Evolutionary conservation across 805 yeast genomes (phyloP), one percentile per base, ranked within the genome.

Genomic region (Metschnikowia dekortorum): DNA sequence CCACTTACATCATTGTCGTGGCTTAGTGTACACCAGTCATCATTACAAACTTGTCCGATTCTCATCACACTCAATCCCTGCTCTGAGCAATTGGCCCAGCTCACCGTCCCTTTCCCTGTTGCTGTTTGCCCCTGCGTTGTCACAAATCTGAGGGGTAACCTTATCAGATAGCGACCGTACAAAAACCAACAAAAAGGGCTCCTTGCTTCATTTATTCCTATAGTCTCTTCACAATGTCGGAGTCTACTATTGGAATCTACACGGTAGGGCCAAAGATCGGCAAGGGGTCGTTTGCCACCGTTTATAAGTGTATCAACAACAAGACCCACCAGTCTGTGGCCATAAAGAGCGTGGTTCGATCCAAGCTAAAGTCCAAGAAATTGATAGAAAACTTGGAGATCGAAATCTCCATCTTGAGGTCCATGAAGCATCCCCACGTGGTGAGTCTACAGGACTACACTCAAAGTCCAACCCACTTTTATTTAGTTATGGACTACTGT

Each of bases 401-500:
- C 51, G 99, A 94, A 69, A 91, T 94, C 48, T 81, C 88, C 39
- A 94, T 94, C 41, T 74, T 94, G 55, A 90, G 90, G 71, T 83
- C 88, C 49, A 78, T 94, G 73, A 84, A 85, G 58, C 96, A 94
- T 62, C 96, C 97, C 1, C 98, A 94, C 66, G 87, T 94, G 49
- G 99, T 94, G 9, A 85, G 85, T 14, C 73, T 94, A 44, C 69
- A 88, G 52, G 98, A 92, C 62, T 90, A 89, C 63, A 82, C 83
- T 52, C 85, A 89, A 62, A 85, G 96, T 1, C 68, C 82, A 8
- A 66, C 82, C 9, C 89, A 91, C 66, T 89, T 90, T 71, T 92
- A 89, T 64, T 73, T 94, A 54, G 84, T 92, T 14, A 94, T 94
- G 97, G 98, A 94, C 67, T 94, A 89, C 71, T 94, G 99, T 66